These are phyloP conservation scores for Glaciozyma antarctica DNA, from an alignment of 768 basidiomycete genomes.

Conservation along the genomic window DNA sequence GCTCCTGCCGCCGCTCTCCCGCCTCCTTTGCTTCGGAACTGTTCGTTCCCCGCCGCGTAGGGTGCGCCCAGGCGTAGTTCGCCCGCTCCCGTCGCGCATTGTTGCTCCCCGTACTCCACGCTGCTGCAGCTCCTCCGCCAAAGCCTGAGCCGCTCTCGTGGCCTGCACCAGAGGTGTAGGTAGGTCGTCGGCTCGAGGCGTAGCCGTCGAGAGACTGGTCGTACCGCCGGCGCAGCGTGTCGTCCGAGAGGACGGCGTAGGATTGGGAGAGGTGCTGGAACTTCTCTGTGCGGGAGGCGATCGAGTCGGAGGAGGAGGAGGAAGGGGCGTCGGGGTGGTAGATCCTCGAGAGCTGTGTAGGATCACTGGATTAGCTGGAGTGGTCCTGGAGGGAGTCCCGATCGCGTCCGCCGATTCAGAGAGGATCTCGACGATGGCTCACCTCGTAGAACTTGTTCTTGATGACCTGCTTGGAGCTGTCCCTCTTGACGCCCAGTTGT, in stretches of 20 bases:
- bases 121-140: not conserved
- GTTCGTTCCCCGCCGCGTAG: not conserved
- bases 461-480: constrained; percentile 20
- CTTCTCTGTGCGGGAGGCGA: constrained; percentile 13
- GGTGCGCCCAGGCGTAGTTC: constrained; percentile 31
- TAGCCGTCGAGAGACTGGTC: constrained; percentile 3
- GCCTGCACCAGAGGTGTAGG: not conserved
- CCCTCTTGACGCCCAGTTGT: constrained; percentile 2
- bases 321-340: constrained; percentile 30
- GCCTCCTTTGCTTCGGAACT: not conserved
- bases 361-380: not conserved
- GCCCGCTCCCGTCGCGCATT: constrained; percentile 21
- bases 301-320: constrained; percentile 20
- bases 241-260: constrained; percentile 28
- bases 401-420: not conserved
- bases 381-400: not conserved
- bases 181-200: not conserved
- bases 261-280: constrained; percentile 27
- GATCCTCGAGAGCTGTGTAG: constrained; percentile 21
- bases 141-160: not conserved
- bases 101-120: constrained; percentile 14
- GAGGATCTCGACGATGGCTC: not conserved
- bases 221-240: constrained; percentile 11
- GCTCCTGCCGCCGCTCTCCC: constrained; percentile 11
- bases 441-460: constrained; percentile 30